These are phyloP conservation scores for Ceriops decandra DNA, from an alignment of 345 rosid species.

Conservation along the genomic window DNA sequence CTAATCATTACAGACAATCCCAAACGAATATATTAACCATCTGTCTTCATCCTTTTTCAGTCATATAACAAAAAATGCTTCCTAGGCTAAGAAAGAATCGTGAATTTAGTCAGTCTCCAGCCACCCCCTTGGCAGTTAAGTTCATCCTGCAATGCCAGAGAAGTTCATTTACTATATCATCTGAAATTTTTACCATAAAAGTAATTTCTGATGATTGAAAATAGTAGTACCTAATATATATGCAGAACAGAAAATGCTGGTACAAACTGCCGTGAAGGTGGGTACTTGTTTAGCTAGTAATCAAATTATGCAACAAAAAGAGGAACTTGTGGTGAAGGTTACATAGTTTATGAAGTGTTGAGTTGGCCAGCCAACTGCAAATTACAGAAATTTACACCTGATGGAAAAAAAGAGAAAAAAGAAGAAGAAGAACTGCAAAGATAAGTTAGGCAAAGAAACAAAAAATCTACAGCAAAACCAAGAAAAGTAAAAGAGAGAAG, in stretches of 20 bases:
- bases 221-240: conserved; percentile 31
- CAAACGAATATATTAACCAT: conserved; percentile 27
- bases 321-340: conserved; percentile 25
- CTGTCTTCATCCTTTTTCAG: conserved; percentile 30
- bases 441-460: conserved; percentile 23
- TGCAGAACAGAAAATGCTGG: background rate
- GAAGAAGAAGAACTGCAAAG: background rate
- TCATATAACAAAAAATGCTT: conserved; percentile 36
- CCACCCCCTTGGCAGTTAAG: conserved; percentile 37
- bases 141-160: conserved; percentile 39
- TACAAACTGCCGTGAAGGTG: conserved; percentile 21
- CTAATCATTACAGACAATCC: background rate
- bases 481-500: conserved; percentile 40
- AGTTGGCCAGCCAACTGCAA: conserved; percentile 33
- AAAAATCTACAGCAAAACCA: conserved; percentile 26
- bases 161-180: conserved; percentile 15
- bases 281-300: conserved; percentile 20
- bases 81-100: conserved; percentile 47
- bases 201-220: conserved; percentile 14
- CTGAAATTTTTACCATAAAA: conserved; percentile 1
- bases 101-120: conserved; percentile 36
- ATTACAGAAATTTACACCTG: conserved; percentile 54
- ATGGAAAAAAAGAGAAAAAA: conserved; percentile 11
- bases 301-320: conserved; percentile 15
- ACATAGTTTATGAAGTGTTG: conserved; percentile 25